phyloP scores from a whole-genome alignment of 805 yeast genomes.

The Zygotorulaspora florentina region DNA sequence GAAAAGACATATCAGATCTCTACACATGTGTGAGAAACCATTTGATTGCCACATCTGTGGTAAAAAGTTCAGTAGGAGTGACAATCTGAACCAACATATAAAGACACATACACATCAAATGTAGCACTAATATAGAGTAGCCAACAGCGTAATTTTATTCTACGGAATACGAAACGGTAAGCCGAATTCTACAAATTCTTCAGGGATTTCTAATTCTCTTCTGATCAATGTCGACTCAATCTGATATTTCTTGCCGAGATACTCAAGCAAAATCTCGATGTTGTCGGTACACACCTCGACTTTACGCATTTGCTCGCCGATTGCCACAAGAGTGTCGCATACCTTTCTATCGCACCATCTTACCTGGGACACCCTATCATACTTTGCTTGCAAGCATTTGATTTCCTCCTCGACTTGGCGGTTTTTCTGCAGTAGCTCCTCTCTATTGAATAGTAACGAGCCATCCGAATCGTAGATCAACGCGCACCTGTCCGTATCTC shows the following conservation, averaged over 20 bases:
- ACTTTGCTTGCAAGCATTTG: slow-evolving; percentile 5
- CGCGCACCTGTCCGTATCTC: slow-evolving; percentile 6
- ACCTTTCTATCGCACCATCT: slow-evolving; percentile 24
- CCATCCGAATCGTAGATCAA: slow-evolving; percentile 6
- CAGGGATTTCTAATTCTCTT: slow-evolving; percentile 43
- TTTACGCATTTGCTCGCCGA: slow-evolving; percentile 7
- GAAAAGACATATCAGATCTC: slow-evolving; percentile 66
- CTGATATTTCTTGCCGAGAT: slow-evolving; percentile 33
- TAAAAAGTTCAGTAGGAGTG: slow-evolving; percentile 62
- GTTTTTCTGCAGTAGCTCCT: slow-evolving; percentile 10
- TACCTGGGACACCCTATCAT: slow-evolving; percentile 16
- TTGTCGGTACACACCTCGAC: slow-evolving; percentile 36
- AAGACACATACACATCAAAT: slow-evolving; percentile 44
- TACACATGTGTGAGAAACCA: slow-evolving; percentile 72
- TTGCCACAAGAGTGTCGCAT: slow-evolving; percentile 8
- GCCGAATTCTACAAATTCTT: slow-evolving; percentile 13
- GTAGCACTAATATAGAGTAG: slow-evolving; percentile 2
- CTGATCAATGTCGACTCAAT: slow-evolving; percentile 32
- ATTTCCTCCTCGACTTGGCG: slow-evolving; percentile 9
- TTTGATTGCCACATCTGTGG: slow-evolving; percentile 57
- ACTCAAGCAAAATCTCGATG: slow-evolving; percentile 39
- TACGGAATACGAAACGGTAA: slow-evolving; percentile 1
- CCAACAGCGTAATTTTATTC: slow-evolving; percentile 1
- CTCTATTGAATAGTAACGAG: slow-evolving; percentile 11
- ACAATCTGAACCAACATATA: slow-evolving; percentile 62